Conservation (phyloP, 768 basidiomycete species). For the Boletus eberwhitei region DNA sequence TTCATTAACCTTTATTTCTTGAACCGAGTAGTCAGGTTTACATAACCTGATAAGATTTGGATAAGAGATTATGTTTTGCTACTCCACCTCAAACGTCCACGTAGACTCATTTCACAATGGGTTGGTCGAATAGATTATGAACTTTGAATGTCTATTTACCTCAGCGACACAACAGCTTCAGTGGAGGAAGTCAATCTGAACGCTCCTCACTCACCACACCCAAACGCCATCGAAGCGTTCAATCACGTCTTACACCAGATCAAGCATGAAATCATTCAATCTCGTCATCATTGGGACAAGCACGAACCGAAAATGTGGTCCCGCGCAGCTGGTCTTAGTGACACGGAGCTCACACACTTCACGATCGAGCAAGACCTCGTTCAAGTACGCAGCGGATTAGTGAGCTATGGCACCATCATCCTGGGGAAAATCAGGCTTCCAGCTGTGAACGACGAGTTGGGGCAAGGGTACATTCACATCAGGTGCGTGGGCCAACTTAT, state of each 20-base stretch:
- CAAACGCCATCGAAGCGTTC: constrained; percentile 66
- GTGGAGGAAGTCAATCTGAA: constrained; percentile 55
- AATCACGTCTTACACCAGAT: constrained; percentile 49
- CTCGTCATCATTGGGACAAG: constrained; percentile 66
- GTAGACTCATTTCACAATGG: constrained; percentile 18
- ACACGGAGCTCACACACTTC: constrained; percentile 52
- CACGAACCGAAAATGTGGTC: constrained; percentile 64
- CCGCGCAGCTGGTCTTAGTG: constrained; percentile 49
- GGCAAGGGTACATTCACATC: constrained; percentile 68
- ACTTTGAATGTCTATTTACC: constrained; percentile 7
- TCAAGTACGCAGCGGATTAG: constrained; percentile 49
- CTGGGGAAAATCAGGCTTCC: constrained; percentile 75
- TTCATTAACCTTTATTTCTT: constrained; percentile 6
- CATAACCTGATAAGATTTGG: constrained; percentile 27
- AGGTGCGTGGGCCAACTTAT: constrained; percentile 42
- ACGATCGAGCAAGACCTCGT: constrained; percentile 44
- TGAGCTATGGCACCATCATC: constrained; percentile 68
- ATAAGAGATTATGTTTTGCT: background rate
- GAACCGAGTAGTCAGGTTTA: constrained; percentile 12
- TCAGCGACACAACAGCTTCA: constrained; percentile 43
- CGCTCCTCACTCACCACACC: constrained; percentile 54
- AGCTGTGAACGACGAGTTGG: constrained; percentile 55
- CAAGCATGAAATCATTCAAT: constrained; percentile 63
- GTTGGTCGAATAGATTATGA: constrained; percentile 15
- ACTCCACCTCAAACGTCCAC: constrained; percentile 4